Percentiles rank a stretch among this genome's conserved stretches.
phyloP scores from a whole-genome alignment of 2,329 filamentous ascomycete genomes.

The Diaporthe citri region DNA sequence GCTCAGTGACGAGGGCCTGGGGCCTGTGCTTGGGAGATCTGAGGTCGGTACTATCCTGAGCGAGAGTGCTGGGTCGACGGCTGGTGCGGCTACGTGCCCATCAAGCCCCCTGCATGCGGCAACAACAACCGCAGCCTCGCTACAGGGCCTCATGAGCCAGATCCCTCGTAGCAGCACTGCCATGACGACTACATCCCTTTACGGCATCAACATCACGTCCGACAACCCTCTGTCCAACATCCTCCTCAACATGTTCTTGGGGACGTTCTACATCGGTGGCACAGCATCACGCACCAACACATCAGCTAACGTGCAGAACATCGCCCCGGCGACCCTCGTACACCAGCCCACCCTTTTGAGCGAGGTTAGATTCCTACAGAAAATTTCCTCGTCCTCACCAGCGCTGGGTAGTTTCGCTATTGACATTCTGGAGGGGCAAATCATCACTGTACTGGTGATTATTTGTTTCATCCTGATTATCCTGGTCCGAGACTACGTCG shows the following conservation, averaged over 20 bases:
- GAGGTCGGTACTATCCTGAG: conserved; percentile 46
- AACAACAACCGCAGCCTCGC: conserved; percentile 53
- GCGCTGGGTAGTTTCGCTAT: conserved; percentile 56
- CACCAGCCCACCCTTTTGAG: conserved; percentile 64
- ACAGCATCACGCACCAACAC: conserved; percentile 15
- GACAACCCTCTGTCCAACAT: conserved; percentile 51
- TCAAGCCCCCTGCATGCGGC: conserved; percentile 54
- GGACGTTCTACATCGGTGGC: conserved; percentile 38
- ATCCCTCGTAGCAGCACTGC: conserved; percentile 49
- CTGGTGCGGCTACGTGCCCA: conserved; percentile 52
- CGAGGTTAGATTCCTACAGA: conserved; percentile 68
- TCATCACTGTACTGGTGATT: conserved; percentile 93
- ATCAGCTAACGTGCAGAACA: conserved; percentile 34
- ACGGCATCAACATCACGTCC: conserved; percentile 50
- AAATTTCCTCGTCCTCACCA: conserved; percentile 73
- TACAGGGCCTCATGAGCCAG: conserved; percentile 53
- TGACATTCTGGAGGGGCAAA: conserved; percentile 88
- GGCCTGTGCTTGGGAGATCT: conserved; percentile 47
- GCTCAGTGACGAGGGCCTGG: conserved; percentile 83
- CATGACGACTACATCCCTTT: conserved; percentile 43
- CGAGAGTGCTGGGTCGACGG: conserved; percentile 37
- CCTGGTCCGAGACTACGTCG: conserved; percentile 95
- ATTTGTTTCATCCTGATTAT: conserved; percentile 97
- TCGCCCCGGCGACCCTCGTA: conserved; percentile 39
- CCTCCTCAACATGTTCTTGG: conserved; percentile 43